Percentiles rank a stretch among this genome's conserved stretches.
These are phyloP conservation scores for Hamigera avellanea DNA, from an alignment of 495 filamentous ascomycete genomes.

Conservation along the genomic window DNA sequence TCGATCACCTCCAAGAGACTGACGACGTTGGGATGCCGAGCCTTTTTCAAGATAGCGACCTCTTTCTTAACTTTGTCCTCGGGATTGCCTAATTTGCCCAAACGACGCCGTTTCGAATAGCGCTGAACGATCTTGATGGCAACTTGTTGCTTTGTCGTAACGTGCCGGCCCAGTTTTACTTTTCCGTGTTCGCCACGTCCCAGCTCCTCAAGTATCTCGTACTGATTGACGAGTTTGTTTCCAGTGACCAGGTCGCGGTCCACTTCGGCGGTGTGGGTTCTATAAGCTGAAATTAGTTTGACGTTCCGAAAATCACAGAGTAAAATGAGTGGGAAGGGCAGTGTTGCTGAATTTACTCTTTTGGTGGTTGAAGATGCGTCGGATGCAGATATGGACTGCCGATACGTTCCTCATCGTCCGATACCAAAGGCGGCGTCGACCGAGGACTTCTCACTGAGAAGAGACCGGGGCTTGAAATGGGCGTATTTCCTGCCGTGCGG, in stretches of 20 bases:
- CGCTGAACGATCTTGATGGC: conserved; percentile 98
- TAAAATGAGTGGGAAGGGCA: too few species aligned
- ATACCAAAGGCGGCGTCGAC: conserved; percentile 30
- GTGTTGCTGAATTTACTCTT: conserved; percentile 33
- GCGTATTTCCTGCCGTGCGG: conserved; percentile 52
- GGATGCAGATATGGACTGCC: conserved; percentile 54
- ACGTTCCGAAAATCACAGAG: too few species aligned
- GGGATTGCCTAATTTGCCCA: conserved; percentile 65
- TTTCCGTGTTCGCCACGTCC: conserved; percentile 94
- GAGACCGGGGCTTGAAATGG: conserved; percentile 55
- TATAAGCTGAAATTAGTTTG: conserved; percentile 9
- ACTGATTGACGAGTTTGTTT: conserved; percentile 92
- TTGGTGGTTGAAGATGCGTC: conserved; percentile 49
- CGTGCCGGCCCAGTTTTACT: conserved; percentile 82
- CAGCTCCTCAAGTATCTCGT: conserved; percentile 91
- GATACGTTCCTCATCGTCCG: conserved; percentile 33
- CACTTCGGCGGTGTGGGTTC: conserved; percentile 78
- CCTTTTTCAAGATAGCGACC: conserved; percentile 97
- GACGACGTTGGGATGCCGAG: conserved; percentile 89
- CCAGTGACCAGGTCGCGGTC: conserved; percentile 81
- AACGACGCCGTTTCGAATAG: conserved; percentile 80
- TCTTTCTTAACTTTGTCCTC: conserved; percentile 94
- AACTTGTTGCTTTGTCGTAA: conserved; percentile 65
- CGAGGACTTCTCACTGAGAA: conserved; percentile 42
- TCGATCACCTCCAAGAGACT: conserved; percentile 95